Base-by-base conservation (phyloP, 805 yeast species). In the Sugiyamaella lignohabitans region DNA sequence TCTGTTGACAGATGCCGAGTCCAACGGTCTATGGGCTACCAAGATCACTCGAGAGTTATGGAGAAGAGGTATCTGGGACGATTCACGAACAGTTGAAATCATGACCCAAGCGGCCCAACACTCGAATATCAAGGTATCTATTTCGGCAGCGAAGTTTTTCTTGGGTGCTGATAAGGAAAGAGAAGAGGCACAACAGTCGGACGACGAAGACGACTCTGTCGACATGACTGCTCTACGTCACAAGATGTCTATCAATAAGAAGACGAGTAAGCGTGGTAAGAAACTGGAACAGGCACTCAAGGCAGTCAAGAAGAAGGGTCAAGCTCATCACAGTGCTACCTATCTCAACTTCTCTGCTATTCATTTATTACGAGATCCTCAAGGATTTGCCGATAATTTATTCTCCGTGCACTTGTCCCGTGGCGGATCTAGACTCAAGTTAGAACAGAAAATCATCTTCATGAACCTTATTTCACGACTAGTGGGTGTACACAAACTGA, bases 41-140 rank as follows among this genome's bases (percentile, higher is more conserved):
- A 89, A 87, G 59, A 70, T 93, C 48, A 88, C 97, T 3, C 78
- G 98, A 62, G 98, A 93, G 65, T 71, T 93, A 43, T 93, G 99
- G 99, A 78, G 96, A 70, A 77, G 98, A 62, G 95, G 95, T 60
- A 85, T 93, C 49, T 93, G 99, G 99, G 97, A 88, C 64, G 99
- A 93, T 64, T 78, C 95, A 0, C 74, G 97, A 59, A 84, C 98
- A 0, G 95, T 93, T n/a, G 98, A 93, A 66, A 80, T 93, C 59
- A 89, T 93, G 98, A 83, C 95, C 1, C 93, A 87, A 58, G 97
- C 98, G 1, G 87, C 97, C 1, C 67, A 87, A 51, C 96, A 88
- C 60, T 82, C 83, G 14, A 95, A 93, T 58, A 71, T 74, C 14
- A 93, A 93, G 67, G 93, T 93, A 41, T 83, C 95, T 4, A 71